phyloP scores from a whole-genome alignment of 2,329 filamentous ascomycete species.

The Colletotrichum liriopes region DNA sequence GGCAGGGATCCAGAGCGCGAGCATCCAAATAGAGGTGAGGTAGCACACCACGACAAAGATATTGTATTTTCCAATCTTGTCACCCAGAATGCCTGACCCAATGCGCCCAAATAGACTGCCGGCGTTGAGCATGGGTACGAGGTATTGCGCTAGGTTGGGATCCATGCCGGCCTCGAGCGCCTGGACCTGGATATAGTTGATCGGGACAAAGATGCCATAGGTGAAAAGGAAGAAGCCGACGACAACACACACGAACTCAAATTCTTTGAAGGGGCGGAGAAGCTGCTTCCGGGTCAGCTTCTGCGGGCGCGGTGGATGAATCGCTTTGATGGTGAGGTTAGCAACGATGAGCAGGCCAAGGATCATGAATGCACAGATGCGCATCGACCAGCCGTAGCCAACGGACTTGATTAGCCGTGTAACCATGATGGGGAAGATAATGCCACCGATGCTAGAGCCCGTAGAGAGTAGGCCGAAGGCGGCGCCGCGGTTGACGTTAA shows the following conservation, averaged over 20 bases:
- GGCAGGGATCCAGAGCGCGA: slow-evolving; percentile 62
- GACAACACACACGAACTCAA: slow-evolving; percentile 51
- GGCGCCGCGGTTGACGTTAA: slow-evolving; percentile 52
- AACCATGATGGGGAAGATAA: slow-evolving; percentile 60
- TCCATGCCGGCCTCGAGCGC: slow-evolving; percentile 50
- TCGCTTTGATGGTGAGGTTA: slow-evolving; percentile 52
- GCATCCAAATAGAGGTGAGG: slow-evolving; percentile 55
- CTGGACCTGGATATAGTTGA: slow-evolving; percentile 54
- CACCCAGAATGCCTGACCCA: slow-evolving; percentile 52
- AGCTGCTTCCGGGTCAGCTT: slow-evolving; percentile 51
- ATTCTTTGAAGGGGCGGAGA: slow-evolving; percentile 51
- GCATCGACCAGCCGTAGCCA: slow-evolving; percentile 59
- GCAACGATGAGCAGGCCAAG: slow-evolving; percentile 52
- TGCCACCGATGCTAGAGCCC: slow-evolving; percentile 56
- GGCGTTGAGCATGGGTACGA: slow-evolving; percentile 58
- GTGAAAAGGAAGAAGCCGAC: slow-evolving; percentile 54
- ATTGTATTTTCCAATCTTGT: slow-evolving; percentile 58
- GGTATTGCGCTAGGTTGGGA: slow-evolving; percentile 50
- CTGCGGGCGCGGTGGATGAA: slow-evolving; percentile 46
- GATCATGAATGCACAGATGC: slow-evolving; percentile 56
- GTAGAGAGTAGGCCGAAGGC: slow-evolving; percentile 56
- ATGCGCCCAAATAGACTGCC: slow-evolving; percentile 57
- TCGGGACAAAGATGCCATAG: slow-evolving; percentile 55
- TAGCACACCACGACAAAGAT: slow-evolving; percentile 62
- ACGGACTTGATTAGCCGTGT: slow-evolving; percentile 52